Evolutionary conservation across 2,329 filamentous ascomycete genomes (phyloP).

Genomic region (Fusarium xylarioides): DNA sequence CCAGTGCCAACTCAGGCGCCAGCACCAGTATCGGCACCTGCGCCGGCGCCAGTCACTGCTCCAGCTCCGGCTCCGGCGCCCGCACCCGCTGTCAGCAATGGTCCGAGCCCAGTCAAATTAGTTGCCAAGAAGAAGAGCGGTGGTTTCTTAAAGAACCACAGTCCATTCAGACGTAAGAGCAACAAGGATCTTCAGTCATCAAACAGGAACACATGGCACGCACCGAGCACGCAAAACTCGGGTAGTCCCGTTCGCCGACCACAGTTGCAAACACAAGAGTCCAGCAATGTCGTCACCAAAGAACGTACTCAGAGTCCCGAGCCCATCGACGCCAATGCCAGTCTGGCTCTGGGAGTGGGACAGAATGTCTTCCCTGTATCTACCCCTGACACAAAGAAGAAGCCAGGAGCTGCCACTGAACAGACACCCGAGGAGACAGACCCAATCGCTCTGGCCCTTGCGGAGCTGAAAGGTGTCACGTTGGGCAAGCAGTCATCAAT

Average conservation of each 20-base stretch:
- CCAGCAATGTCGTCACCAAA: slow-evolving; percentile 49
- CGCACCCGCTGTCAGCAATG: neutral
- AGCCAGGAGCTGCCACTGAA: slow-evolving; percentile 40
- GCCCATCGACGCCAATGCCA: slow-evolving; percentile 89
- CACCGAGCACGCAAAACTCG: slow-evolving; percentile 43
- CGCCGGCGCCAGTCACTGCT: neutral
- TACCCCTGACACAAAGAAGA: slow-evolving; percentile 71
- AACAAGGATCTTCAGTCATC: slow-evolving; percentile 70
- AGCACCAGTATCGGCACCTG: neutral
- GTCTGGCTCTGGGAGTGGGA: slow-evolving; percentile 91
- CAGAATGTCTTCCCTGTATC: slow-evolving; percentile 96
- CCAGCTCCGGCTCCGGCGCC: neutral
- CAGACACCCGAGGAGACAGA: slow-evolving; percentile 72
- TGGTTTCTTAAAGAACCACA: slow-evolving; percentile 92
- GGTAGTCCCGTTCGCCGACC: slow-evolving; percentile 50
- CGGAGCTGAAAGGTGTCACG: slow-evolving; percentile 86
- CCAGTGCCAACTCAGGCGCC: neutral
- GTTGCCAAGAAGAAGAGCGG: slow-evolving; percentile 78
- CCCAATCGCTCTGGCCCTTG: slow-evolving; percentile 90
- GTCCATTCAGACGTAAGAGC: slow-evolving; percentile 92
- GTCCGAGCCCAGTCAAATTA: slow-evolving; percentile 67
- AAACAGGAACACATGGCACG: slow-evolving; percentile 70
- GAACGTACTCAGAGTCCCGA: slow-evolving; percentile 74
- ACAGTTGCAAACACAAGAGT: slow-evolving; percentile 51
- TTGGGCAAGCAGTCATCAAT: slow-evolving; percentile 79